Base-by-base conservation (phyloP, 805 yeast species). In the Wickerhamiella spandovensis region DNA sequence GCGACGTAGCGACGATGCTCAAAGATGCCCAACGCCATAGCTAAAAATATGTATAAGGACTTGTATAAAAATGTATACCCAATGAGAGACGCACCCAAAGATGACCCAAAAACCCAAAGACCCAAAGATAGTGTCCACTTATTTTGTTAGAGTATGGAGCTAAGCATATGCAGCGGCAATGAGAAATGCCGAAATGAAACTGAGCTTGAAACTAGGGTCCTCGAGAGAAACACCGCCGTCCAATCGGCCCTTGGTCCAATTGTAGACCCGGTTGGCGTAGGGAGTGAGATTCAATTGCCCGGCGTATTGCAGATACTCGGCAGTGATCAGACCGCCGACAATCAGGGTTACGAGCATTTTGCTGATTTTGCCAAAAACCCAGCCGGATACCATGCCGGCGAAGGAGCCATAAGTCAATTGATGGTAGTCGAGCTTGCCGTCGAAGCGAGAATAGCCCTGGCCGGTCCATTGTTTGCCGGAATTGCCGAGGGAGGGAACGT, bases 391-490 rank as follows among this genome's bases (percentile, higher is more conserved):
- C 51, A 80, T 66, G 0, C 87, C 86, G 7, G 77, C 67, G 59
- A 81, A 67, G 1, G 83, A 77, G 5, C 87, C 87, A 51, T 78
- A 64, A 15, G 84, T 72, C 58, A 81, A 66, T 58, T 81, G 82
- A 57, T 74, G 74, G 59, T 81, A 81, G 64, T 77, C 75, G 54
- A 80, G 64, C 50, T 49, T 54, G 38, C 62, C 62, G 32, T 48
- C 47, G 51, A 55, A 35, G 10, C 39, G 39, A 7, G 39, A 35
- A 20, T n/a, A 35, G 39, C 39, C 39, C 20, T 35, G 18, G 39
- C 39, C 39, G 7, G 39, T 35, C 39, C 39, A 35, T 9, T 15
- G 20, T 15, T 35, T 35, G 20, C 6, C 20, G 20, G 39, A 9
- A 9, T 9, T n/a, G 20, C 17, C 39, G 32, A 28, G 32, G 15